Evolutionary conservation across 2,329 filamentous ascomycete species (phyloP), one percentile per base, ranked within the genome.

Genomic region (Fusarium sambucinum): DNA sequence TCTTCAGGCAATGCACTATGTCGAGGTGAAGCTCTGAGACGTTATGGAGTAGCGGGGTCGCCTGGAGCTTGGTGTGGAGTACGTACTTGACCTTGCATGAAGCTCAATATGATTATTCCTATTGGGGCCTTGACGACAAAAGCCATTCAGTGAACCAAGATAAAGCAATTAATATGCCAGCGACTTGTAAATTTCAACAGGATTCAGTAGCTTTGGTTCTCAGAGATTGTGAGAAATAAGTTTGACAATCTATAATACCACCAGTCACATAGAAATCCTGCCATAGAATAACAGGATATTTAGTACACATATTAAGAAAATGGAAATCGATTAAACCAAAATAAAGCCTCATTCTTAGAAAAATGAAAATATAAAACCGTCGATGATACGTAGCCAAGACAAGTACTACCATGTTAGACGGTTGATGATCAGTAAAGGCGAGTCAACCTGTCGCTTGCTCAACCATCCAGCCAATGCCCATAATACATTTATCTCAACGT

Each of bases 31-130:
- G 66, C 68, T 63, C 62, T 61, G 61, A 41, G 57, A 69, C 63
- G 69, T 65, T 70, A 62, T 59, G 50, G 55, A 63, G 70, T 70
- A 63, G 72, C 68, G 72, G 72, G 70, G 70, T 72, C 57, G 57
- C 50, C 48, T 57, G 48, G 53, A 73, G 71, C 68, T 73, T 58
- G 29, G 42, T 48, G 59, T 58, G 62, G 56, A 52, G 52, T 68
- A 71, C 65, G 55, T 66, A 67, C 58, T 46, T 56, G 35, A 30
- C 23, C 37, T 30, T 41, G 50, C 44, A 54, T 55, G 63, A 35
- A 62, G 56, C 61, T 66, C 46, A 38, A 27, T 27, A 42, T 48
- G 33, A 19, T 48, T 42, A 50, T 64, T 47, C 35, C 40, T 23
- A 25, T 21, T 41, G 8, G 44, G 55, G n/a, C 46, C 33, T 29